phyloP scores from a whole-genome alignment of 225 moss, liverwort and hornwort species.

The Pseudoscleropodium purum region DNA sequence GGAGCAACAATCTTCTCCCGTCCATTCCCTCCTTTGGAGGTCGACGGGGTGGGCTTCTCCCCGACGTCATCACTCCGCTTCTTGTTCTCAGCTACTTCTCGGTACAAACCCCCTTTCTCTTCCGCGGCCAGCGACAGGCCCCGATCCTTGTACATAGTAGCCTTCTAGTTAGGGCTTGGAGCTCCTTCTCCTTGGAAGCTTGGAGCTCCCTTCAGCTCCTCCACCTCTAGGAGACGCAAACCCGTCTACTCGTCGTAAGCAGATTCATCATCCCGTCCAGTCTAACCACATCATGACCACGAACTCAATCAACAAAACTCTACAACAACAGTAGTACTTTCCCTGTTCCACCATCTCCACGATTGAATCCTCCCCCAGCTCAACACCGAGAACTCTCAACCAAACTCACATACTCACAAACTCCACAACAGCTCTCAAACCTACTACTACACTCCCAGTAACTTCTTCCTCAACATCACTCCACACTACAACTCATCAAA shows the following conservation, averaged over 20 bases:
- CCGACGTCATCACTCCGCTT: slow-evolving; percentile 57
- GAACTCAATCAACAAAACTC: neutral
- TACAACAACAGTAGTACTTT: neutral
- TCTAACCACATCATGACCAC: neutral
- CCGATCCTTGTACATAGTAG: slow-evolving; percentile 21
- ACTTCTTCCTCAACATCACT: neutral
- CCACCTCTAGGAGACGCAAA: neutral
- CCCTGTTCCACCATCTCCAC: neutral
- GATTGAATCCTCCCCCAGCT: neutral
- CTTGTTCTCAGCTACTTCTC: slow-evolving; percentile 43
- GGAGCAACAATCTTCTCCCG: slow-evolving; percentile 50
- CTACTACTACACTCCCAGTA: neutral
- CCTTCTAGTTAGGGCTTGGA: neutral
- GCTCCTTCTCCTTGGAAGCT: neutral
- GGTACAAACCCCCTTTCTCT: slow-evolving; percentile 39
- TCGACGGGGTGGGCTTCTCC: slow-evolving; percentile 63
- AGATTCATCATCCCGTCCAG: neutral
- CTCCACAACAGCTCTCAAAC: neutral
- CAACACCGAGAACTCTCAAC: neutral
- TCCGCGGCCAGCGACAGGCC: slow-evolving; percentile 1
- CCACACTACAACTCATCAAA: neutral
- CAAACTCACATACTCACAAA: neutral
- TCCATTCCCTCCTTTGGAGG: slow-evolving; percentile 69
- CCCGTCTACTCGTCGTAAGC: neutral
- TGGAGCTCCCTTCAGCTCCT: neutral